Evolutionary conservation across 2,329 filamentous ascomycete genomes (phyloP).

Genomic region (Tolypocladium cylindrosporum): DNA sequence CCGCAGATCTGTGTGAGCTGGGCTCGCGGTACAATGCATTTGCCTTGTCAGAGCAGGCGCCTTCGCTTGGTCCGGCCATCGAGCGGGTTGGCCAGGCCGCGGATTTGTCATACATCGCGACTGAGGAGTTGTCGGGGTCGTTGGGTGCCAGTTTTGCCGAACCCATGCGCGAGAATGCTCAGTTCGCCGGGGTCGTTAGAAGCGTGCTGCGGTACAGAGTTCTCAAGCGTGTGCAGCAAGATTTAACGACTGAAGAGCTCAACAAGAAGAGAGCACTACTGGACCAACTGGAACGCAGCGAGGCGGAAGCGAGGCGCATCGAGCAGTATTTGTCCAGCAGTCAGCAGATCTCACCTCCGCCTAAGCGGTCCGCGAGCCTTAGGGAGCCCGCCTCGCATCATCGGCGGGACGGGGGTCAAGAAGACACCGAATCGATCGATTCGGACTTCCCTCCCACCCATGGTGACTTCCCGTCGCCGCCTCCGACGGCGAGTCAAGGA

Average conservation of each 20-base stretch:
- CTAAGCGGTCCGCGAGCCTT: constrained; percentile 53
- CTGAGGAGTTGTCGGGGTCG: constrained; percentile 77
- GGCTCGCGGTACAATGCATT: constrained; percentile 97
- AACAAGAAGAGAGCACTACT: constrained; percentile 75
- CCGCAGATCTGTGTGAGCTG: constrained; percentile 81
- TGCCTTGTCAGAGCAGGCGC: constrained; percentile 84
- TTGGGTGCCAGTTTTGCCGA: constrained; percentile 94
- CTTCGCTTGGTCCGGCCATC: constrained; percentile 82
- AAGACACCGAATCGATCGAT: constrained; percentile 85
- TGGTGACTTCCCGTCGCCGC: constrained; percentile 53
- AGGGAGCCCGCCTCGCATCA: constrained; percentile 39
- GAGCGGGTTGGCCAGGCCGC: constrained; percentile 91
- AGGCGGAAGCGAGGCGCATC: constrained; percentile 84
- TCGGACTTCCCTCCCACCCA: constrained; percentile 92
- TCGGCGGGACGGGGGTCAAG: constrained; percentile 47
- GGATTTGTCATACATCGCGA: constrained; percentile 92
- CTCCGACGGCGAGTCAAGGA: constrained; percentile 66
- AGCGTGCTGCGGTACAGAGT: constrained; percentile 82
- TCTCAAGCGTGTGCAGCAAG: constrained; percentile 89
- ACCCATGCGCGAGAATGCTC: constrained; percentile 93
- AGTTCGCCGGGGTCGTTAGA: constrained; percentile 91
- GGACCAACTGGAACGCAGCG: constrained; percentile 85
- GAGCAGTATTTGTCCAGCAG: constrained; percentile 81
- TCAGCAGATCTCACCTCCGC: constrained; percentile 52
- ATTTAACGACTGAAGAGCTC: constrained; percentile 91